A percentile compares a stretch with the other conserved stretches of the same genome.
Evolutionary conservation across 768 basidiomycete species (phyloP).

Genomic region (Xerocomellus chrysenteron): DNA sequence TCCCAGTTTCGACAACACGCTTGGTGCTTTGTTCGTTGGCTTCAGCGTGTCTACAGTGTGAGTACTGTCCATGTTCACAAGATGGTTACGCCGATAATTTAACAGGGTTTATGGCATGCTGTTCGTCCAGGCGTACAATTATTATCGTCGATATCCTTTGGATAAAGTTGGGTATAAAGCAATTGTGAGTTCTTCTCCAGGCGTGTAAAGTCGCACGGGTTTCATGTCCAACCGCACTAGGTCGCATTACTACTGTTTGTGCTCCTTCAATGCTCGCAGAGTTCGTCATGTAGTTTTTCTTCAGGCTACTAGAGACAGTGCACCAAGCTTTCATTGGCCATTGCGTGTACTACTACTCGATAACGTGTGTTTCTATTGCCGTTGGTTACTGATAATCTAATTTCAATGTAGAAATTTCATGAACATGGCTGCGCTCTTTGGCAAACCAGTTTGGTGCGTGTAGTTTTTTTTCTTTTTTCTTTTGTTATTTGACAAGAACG

Average conservation of each 20-base stretch:
- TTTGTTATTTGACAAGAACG: constrained; percentile 18
- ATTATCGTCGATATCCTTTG: constrained; percentile 53
- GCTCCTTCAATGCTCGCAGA: background rate
- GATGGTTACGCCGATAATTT: constrained; percentile 25
- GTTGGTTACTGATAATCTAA: constrained; percentile 1
- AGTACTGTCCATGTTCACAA: constrained; percentile 4
- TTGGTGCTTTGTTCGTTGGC: constrained; percentile 62
- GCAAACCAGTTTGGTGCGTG: constrained; percentile 46
- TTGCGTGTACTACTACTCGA: constrained; percentile 51
- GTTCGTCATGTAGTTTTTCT: background rate
- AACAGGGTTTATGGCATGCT: constrained; percentile 51
- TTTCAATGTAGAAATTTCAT: constrained; percentile 38
- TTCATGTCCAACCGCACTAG: constrained; percentile 16
- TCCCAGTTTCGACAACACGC: constrained; percentile 42
- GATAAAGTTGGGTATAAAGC: constrained; percentile 52
- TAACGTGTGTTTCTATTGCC: constrained; percentile 42
- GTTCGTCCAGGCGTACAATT: constrained; percentile 51
- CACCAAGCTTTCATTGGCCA: constrained; percentile 55
- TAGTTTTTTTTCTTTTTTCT: background rate
- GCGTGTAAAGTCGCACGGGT: background rate
- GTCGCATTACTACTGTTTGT: constrained; percentile 36
- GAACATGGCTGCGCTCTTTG: constrained; percentile 36
- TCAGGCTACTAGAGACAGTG: constrained; percentile 45
- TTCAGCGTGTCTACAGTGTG: constrained; percentile 48
- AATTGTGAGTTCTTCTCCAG: constrained; percentile 41